phyloP scores from a whole-genome alignment of 345 rosid genomes.

The Acer saccharum region DNA sequence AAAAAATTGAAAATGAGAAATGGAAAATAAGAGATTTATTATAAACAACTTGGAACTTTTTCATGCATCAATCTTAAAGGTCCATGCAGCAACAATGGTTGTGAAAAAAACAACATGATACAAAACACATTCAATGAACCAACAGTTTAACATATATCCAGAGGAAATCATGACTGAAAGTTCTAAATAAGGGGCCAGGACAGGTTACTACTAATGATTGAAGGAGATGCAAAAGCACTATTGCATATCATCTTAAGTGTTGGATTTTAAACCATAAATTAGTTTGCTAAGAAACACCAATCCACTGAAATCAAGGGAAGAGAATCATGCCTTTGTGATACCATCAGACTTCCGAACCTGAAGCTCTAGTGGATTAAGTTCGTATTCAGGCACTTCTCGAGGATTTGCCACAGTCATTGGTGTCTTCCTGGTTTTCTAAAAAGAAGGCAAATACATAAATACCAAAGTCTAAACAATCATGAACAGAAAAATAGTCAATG shows the following conservation, averaged over 20 bases:
- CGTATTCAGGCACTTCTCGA: slow-evolving; percentile 91
- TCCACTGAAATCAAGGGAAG: slow-evolving; percentile 11
- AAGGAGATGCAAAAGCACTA: not conserved
- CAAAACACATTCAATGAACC: not conserved
- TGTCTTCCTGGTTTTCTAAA: slow-evolving; percentile 88
- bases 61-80: not conserved
- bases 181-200: not conserved
- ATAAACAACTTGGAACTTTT: not conserved
- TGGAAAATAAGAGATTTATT: not conserved
- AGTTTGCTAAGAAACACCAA: slow-evolving; percentile 12
- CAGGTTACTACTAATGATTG: not conserved
- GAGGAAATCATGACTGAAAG: not conserved
- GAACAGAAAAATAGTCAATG: slow-evolving; percentile 1
- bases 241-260: not conserved
- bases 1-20: not conserved
- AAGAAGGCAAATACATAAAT: slow-evolving; percentile 18
- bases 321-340: slow-evolving; percentile 64
- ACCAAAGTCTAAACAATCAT: slow-evolving; percentile 7
- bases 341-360: slow-evolving; percentile 88
- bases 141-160: slow-evolving; percentile 5
- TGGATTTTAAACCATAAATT: not conserved
- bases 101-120: not conserved
- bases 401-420: slow-evolving; percentile 95
- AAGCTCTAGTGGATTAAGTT: slow-evolving; percentile 91
- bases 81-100: not conserved